These are phyloP conservation scores for Eutypa lata DNA, from an alignment of 2,329 filamentous ascomycete species.

Conservation along the genomic window DNA sequence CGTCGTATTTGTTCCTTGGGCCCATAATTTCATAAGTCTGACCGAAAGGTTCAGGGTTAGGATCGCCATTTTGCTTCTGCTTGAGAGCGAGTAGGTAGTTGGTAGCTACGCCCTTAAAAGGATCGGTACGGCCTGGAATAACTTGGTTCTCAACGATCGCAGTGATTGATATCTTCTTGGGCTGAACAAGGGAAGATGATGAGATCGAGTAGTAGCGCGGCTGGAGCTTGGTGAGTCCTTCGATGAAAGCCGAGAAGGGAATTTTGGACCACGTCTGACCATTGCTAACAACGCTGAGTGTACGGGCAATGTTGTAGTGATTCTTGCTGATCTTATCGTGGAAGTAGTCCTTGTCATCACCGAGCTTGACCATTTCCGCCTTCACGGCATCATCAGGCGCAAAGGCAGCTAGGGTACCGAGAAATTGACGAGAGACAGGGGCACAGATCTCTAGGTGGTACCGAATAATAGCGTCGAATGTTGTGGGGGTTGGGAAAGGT, in stretches of 20 bases:
- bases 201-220: constrained; percentile 99
- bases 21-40: constrained; percentile 83
- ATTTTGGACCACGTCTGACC: constrained; percentile 77
- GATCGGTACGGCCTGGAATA: constrained; percentile 71
- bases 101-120: constrained; percentile 90
- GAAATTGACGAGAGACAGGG: constrained; percentile 92
- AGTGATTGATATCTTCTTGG: constrained; percentile 92
- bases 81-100: constrained; percentile 95
- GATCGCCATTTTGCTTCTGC: constrained; percentile 91
- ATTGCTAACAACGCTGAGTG: constrained; percentile 70
- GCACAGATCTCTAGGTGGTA: constrained; percentile 98
- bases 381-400: constrained; percentile 82
- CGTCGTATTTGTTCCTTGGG: constrained; percentile 95
- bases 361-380: constrained; percentile 83
- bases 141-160: constrained; percentile 85
- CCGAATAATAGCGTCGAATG: constrained; percentile 86
- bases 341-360: constrained; percentile 94
- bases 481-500: constrained; percentile 94
- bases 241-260: constrained; percentile 92
- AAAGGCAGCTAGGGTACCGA: constrained; percentile 83
- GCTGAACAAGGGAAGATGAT: constrained; percentile 90
- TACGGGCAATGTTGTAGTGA: constrained; percentile 85
- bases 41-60: constrained; percentile 76
- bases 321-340: constrained; percentile 77
- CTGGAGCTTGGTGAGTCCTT: constrained; percentile 91